Evolutionary conservation across 768 basidiomycete genomes (phyloP).

Genomic region (Russula compacta): DNA sequence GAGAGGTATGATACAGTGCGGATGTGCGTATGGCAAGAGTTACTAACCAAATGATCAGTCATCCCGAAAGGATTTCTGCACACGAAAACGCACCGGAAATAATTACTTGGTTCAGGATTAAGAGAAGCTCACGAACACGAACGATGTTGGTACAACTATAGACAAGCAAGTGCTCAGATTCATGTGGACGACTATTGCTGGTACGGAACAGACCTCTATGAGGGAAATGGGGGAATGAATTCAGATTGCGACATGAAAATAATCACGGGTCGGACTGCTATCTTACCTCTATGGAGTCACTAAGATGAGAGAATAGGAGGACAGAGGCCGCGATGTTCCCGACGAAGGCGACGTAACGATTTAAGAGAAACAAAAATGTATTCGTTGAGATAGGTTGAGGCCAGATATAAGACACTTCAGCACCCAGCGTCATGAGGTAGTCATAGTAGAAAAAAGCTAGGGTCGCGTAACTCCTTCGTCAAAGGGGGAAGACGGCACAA

Average conservation of each 20-base stretch:
- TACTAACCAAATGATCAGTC: conserved; percentile 24
- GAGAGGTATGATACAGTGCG: conserved; percentile 39
- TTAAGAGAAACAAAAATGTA: conserved; percentile 39
- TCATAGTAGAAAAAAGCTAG: conserved; percentile 28
- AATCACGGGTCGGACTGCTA: neutral
- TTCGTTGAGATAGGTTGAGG: conserved; percentile 31
- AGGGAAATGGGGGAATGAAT: neutral
- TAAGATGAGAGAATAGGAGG: conserved; percentile 19
- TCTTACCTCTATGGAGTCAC: conserved; percentile 11
- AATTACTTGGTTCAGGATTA: conserved; percentile 37
- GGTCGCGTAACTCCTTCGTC: neutral
- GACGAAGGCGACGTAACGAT: conserved; percentile 41
- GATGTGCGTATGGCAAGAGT: conserved; percentile 40
- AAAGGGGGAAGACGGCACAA: neutral
- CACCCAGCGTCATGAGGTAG: conserved; percentile 25
- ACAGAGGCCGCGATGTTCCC: conserved; percentile 24
- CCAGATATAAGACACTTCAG: conserved; percentile 40
- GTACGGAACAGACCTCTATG: conserved; percentile 18
- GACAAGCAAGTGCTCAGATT: neutral
- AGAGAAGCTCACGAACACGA: conserved; percentile 33
- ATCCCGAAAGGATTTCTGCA: too few relatives aligned
- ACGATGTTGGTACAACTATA: conserved; percentile 34
- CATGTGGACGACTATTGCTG: neutral
- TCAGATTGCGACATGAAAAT: neutral
- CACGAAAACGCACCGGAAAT: conserved; percentile 34